phyloP scores from a whole-genome alignment of 176 grass and related monocot species.

The Oryza rufipogon region DNA sequence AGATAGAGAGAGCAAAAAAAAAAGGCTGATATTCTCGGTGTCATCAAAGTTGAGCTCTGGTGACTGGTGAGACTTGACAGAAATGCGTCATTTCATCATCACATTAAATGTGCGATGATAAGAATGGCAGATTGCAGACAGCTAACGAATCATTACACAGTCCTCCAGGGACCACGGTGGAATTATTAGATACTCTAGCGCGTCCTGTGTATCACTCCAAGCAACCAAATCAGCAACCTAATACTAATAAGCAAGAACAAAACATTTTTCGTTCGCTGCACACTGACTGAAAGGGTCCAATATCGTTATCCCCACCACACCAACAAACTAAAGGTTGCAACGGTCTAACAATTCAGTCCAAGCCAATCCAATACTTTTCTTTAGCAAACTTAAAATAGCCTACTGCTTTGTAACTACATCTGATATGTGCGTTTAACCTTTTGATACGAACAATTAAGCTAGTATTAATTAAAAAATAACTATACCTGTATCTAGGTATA shows the following conservation, averaged over 20 bases:
- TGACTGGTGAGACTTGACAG: slow-evolving; percentile 30
- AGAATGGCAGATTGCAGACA: slow-evolving; percentile 15
- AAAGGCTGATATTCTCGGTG: neutral
- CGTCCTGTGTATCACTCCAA: slow-evolving; percentile 21
- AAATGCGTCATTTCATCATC: slow-evolving; percentile 18
- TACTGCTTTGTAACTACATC: slow-evolving; percentile 1
- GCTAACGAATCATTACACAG: slow-evolving; percentile 32
- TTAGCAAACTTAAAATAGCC: slow-evolving; percentile 12
- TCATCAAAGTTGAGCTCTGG: slow-evolving; percentile 9
- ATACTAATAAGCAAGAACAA: slow-evolving; percentile 18
- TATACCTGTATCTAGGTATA: neutral
- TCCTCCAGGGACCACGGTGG: neutral
- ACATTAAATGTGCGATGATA: slow-evolving; percentile 15
- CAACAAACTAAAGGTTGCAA: neutral
- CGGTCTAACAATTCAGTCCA: neutral
- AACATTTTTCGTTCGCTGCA: slow-evolving; percentile 17
- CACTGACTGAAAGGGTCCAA: slow-evolving; percentile 23
- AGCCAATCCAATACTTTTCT: neutral
- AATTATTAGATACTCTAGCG: slow-evolving; percentile 20
- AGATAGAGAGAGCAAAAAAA: neutral
- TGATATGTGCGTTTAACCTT: slow-evolving; percentile 16
- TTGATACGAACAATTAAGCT: neutral
- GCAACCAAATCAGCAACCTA: slow-evolving; percentile 36
- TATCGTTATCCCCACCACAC: slow-evolving; percentile 19
- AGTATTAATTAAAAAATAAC: neutral